phyloP scores from a whole-genome alignment of 2,329 filamentous ascomycete species.

The Dryadomyces quercus-mongolicae region DNA sequence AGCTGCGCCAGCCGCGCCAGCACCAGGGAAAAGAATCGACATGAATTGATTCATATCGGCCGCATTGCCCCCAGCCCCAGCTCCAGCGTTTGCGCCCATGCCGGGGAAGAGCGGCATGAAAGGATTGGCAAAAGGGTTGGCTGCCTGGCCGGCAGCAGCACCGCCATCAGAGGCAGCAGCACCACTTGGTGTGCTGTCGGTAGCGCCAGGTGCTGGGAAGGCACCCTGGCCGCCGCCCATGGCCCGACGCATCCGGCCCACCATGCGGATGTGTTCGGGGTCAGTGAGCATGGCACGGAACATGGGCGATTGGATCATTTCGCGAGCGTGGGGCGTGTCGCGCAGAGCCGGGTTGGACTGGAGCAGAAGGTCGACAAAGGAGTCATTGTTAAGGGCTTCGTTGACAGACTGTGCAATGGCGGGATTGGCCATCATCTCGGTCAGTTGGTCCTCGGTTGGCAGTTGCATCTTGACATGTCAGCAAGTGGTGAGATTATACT shows the following conservation, averaged over 20 bases:
- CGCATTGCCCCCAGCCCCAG: background rate
- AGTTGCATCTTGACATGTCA: slow-evolving; percentile 65
- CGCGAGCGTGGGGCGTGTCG: slow-evolving; percentile 61
- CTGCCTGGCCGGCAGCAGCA: slow-evolving; percentile 2
- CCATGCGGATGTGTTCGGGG: slow-evolving; percentile 70
- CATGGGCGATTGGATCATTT: slow-evolving; percentile 78
- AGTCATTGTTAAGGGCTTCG: slow-evolving; percentile 91
- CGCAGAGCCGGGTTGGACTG: slow-evolving; percentile 76
- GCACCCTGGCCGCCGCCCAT: slow-evolving; percentile 43
- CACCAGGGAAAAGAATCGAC: background rate
- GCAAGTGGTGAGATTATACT: background rate
- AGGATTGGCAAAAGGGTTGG: slow-evolving; percentile 26
- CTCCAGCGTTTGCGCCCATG: slow-evolving; percentile 10
- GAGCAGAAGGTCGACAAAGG: slow-evolving; percentile 89
- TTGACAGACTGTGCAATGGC: slow-evolving; percentile 80
- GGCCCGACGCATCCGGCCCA: slow-evolving; percentile 70
- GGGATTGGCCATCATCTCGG: slow-evolving; percentile 79
- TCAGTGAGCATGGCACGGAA: slow-evolving; percentile 91
- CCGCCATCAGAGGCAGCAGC: slow-evolving; percentile 18
- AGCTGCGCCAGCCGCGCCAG: slow-evolving; percentile 11
- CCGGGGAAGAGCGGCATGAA: background rate
- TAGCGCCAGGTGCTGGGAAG: slow-evolving; percentile 86
- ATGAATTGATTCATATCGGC: background rate
- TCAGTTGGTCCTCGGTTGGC: slow-evolving; percentile 69
- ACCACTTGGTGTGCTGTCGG: slow-evolving; percentile 65